Evolutionary conservation across 208 protist genomes (phyloP), one percentile per base, ranked within the genome.

Genomic region (Leishmania guyanensis): DNA sequence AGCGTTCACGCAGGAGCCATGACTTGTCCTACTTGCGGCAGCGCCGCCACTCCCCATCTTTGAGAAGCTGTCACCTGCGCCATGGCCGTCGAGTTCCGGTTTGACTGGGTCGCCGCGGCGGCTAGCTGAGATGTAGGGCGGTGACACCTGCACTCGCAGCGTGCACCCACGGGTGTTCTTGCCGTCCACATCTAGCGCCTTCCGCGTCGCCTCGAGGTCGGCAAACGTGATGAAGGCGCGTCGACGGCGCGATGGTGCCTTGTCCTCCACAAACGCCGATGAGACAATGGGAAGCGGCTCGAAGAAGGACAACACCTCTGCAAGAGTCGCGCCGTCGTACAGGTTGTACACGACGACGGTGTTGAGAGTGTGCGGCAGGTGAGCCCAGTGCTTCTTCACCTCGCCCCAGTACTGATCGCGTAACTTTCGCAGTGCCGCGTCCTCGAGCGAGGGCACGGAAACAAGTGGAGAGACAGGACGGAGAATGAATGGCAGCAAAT

Each of bases 271-370:
- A 58, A 95, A 73, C 3, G 46, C 46, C 17, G 91, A 84, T 16
- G 65, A 70, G 0, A 83, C 86, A 46, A 97, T 82, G 36, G 84
- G 39, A 29, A 89, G 89, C 54, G 77, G 65, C 29, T 78, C 78
- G 65, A 96, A 89, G 46, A 95, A 94, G 33, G 79, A 48, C 43
- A 93, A 80, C 10, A 94, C 79, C 65, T 97, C 94, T 29, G 46
- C 79, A 8, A 95, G 75, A 1, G 90, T 95, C 20, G 92, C 92
- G 60, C 83, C 80, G 14, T 94, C 88, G 81, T 94, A 96, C 1
- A 97, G 76, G 83, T 96, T 96, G 68, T 88, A 93, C 36, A 97
- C 87, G 0, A 97, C 90, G 22, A 97, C 92, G 33, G 88, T 93
- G 80, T 97, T 93, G 20, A 83, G 72, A 46, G 90, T 93, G 69